Conservation (phyloP, 2,329 filamentous ascomycete species). For the Monosporascus sp. region DNA sequence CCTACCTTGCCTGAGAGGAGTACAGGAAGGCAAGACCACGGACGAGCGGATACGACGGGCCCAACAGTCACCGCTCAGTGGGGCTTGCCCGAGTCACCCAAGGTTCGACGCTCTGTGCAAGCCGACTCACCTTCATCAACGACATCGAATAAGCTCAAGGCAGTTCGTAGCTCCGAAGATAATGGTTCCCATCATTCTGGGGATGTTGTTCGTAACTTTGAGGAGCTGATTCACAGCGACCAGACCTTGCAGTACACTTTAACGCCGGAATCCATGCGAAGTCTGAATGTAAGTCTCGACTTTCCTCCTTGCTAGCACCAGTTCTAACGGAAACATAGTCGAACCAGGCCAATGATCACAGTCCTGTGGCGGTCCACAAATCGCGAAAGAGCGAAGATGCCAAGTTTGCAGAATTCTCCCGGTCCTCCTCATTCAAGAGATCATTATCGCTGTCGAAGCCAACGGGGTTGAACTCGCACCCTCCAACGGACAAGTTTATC, state of each 20-base stretch:
- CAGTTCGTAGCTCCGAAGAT: conserved; percentile 55
- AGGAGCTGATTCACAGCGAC: conserved; percentile 75
- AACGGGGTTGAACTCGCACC: conserved; percentile 33
- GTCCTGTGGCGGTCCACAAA: conserved; percentile 37
- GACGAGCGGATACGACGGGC: conserved; percentile 9
- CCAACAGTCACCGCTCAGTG: conserved; percentile 9
- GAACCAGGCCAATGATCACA: conserved; percentile 32
- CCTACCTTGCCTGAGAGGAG: conserved; percentile 27
- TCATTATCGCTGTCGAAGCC: conserved; percentile 38
- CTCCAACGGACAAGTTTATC: conserved; percentile 22
- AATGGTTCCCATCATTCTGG: conserved; percentile 42
- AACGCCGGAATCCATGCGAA: conserved; percentile 73
- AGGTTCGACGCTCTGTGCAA: conserved; percentile 33
- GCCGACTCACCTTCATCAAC: conserved; percentile 49
- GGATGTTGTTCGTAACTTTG: conserved; percentile 64
- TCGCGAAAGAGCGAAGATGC: conserved; percentile 43
- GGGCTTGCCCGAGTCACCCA: conserved; percentile 23
- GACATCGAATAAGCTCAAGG: conserved; percentile 44
- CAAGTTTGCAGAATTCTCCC: conserved; percentile 32
- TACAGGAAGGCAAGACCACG: conserved; percentile 17
- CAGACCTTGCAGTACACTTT: conserved; percentile 79
- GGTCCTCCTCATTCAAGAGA: conserved; percentile 38
- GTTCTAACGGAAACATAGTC: conserved; percentile 27
- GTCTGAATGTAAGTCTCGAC: conserved; percentile 58
- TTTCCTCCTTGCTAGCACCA: conserved; percentile 7